These are phyloP conservation scores for Candida ascalaphidarum DNA, from an alignment of 805 yeast species.

Conservation along the genomic window DNA sequence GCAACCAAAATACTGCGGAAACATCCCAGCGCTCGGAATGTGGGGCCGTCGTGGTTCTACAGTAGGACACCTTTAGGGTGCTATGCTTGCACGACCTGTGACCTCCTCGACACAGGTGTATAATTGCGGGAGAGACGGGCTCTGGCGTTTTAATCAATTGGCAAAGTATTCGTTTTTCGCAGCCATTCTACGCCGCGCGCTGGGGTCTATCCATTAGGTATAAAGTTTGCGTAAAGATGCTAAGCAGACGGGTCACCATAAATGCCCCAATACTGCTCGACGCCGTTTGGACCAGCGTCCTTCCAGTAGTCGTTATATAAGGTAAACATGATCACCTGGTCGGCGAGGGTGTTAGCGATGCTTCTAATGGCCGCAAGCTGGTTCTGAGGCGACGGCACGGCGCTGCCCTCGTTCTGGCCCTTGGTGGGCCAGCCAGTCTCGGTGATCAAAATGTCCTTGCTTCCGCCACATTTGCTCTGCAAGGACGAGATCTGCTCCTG, in stretches of 20 bases:
- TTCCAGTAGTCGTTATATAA: constrained; percentile 62
- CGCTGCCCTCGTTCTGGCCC: constrained; percentile 45
- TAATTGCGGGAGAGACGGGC: too few species aligned
- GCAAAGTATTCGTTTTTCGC: too few species aligned
- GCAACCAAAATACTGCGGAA: too few species aligned
- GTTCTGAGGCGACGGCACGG: constrained; percentile 47
- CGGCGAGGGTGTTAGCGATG: constrained; percentile 38
- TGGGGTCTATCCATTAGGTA: too few species aligned
- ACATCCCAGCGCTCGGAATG: too few species aligned
- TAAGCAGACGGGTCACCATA: constrained; percentile 30
- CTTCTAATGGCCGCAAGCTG: constrained; percentile 45
- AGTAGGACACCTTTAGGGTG: too few species aligned
- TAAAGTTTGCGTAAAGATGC: too few species aligned
- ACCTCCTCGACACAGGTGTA: too few species aligned
- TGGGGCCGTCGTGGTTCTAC: too few species aligned
- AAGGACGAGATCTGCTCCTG: constrained; percentile 37
- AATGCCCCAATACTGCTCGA: constrained; percentile 58
- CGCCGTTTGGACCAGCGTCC: constrained; percentile 43
- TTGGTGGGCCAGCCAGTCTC: constrained; percentile 70
- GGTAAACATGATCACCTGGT: constrained; percentile 49
- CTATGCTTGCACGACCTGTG: too few species aligned
- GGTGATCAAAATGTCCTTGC: constrained; percentile 42
- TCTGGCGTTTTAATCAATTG: too few species aligned
- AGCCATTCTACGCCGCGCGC: too few species aligned
- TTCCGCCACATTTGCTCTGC: constrained; percentile 37